Conservation (phyloP, 164 flowering plant genomes). For the Euptelea pleiosperma region DNA sequence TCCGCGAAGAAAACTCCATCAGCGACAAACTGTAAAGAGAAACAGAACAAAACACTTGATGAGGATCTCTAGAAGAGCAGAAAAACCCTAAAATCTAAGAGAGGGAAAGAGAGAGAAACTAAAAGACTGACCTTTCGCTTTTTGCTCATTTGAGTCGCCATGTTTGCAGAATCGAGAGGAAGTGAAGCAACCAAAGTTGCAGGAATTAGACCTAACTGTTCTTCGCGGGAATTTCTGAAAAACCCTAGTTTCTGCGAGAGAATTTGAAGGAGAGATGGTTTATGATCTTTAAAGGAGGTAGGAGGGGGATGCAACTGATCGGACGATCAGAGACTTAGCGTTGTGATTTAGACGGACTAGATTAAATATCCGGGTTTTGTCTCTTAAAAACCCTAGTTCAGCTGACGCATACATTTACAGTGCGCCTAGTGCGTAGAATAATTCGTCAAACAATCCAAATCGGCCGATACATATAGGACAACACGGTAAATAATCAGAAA, state of each 20-base stretch:
- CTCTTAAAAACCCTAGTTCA: conserved; percentile 9
- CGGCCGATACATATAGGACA: no score
- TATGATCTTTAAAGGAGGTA: background rate
- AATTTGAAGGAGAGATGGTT: background rate
- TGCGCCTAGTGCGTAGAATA: no score
- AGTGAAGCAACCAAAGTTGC: background rate
- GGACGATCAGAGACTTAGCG: background rate
- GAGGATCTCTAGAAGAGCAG: background rate
- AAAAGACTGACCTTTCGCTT: conserved; percentile 47
- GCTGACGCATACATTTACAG: no score
- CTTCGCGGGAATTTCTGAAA: conserved; percentile 1
- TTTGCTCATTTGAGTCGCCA: conserved; percentile 68
- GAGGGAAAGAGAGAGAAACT: background rate
- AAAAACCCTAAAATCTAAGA: background rate
- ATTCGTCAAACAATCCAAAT: no score
- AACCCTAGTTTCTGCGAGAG: conserved; percentile 16
- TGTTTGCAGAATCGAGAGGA: conserved; percentile 12
- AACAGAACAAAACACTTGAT: background rate
- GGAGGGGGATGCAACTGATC: background rate
- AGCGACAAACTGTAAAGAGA: conserved; percentile 46
- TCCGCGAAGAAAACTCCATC: conserved; percentile 70
- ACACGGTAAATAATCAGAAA: no score
- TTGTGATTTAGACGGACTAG: background rate
- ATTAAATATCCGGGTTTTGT: background rate
- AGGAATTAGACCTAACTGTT: background rate